Base-by-base conservation (phyloP, 1,284 basidiomycete species). In the Phellopilus nigrolimitatus region DNA sequence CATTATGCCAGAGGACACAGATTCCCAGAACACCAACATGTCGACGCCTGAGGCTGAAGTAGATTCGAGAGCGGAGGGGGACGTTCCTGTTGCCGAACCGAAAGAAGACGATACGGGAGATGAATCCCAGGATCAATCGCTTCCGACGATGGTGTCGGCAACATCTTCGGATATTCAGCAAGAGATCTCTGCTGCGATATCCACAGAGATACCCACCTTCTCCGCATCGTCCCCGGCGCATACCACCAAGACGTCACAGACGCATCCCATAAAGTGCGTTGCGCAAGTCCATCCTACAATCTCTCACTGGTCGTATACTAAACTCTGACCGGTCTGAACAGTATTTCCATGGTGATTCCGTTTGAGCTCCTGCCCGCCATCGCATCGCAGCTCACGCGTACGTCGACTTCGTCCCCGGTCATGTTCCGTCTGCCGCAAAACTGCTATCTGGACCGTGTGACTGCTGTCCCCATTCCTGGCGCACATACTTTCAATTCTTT, bases 221-320 rank as follows among this genome's bases (percentile, higher is more conserved):
- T 13, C 47, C 28, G 24, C 37, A 45, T 30, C 45, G 33, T 51
- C 49, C 17, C 37, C 47, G 47, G 56, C 49, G 47, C 59, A 43
- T 38, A 60, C 56, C 41, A 55, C 83, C 54, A 91, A 91, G 63
- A 94, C 91, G 0, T 91, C 88, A 1, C 73, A 80, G 42, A 80
- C 86, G 0, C 90, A 94, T 66, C 91, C 91, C 2, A 88, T 94
- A 63, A 89, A 91, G 88, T 91, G 61, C 61, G 68, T 66, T 41
- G 24, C 39, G 3, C 22, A 28, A 19, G 41, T 10, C 4, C 39
- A 25, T 10, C n/a, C 19, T 39, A 28, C 33, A 43, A 7, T 48
- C 55, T 55, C 36, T 63, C 47, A 58, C 57, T 60, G n/a, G 36
- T n/a, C 51, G 28, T 47, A 25, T 38, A n/a, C n/a, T n/a, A n/a